These are phyloP conservation scores for Crotalaria pallida DNA, from an alignment of 306 rosid genomes.

Conservation along the genomic window DNA sequence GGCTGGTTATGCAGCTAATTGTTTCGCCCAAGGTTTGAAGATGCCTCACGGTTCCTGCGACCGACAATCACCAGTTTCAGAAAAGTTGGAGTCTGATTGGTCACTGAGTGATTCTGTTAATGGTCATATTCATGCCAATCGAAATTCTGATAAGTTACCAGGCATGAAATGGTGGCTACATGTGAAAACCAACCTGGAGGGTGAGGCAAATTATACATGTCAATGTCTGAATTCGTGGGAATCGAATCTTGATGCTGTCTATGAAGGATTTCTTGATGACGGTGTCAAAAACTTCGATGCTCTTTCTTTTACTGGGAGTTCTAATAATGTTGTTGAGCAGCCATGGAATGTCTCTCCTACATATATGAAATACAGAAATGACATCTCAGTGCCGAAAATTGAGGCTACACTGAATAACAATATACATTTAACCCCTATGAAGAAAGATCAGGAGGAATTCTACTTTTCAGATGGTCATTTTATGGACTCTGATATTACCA, in stretches of 20 bases:
- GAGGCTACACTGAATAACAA: conserved; percentile 34
- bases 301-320: conserved; percentile 23
- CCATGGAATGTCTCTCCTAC: conserved; percentile 29
- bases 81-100: conserved; percentile 35
- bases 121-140: conserved; percentile 26
- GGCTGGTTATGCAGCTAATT: conserved; percentile 17
- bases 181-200: conserved; percentile 47
- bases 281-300: conserved; percentile 23
- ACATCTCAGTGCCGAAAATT: conserved; percentile 24
- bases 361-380: conserved; percentile 21
- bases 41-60: conserved; percentile 17
- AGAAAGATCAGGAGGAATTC: conserved; percentile 40
- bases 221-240: conserved; percentile 33
- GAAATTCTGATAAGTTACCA: conserved; percentile 22
- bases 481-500: conserved; percentile 45
- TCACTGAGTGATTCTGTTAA: conserved; percentile 24
- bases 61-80: background rate
- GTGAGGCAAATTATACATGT: conserved; percentile 32
- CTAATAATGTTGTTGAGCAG: conserved; percentile 27
- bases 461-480: conserved; percentile 44
- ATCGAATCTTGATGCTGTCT: conserved; percentile 40
- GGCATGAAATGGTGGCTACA: conserved; percentile 67
- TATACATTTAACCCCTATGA: conserved; percentile 27
- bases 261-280: conserved; percentile 29
- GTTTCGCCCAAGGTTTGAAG: conserved; percentile 25